A percentile compares a stretch with the other conserved stretches of the same genome.
Evolutionary conservation across 2,329 filamentous ascomycete species (phyloP).

Genomic region (Penicillium expansum): DNA sequence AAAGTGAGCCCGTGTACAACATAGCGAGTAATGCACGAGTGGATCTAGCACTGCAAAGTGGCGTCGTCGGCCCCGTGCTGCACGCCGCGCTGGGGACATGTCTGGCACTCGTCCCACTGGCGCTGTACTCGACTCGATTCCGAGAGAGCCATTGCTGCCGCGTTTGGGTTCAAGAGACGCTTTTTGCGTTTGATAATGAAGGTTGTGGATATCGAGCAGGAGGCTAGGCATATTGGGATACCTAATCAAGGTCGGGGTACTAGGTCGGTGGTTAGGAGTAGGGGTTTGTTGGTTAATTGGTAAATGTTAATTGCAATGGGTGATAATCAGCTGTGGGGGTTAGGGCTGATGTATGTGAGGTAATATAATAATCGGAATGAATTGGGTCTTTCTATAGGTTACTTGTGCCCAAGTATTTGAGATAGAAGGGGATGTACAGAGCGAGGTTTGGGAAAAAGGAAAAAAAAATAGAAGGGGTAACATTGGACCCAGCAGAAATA

Average conservation of each 20-base stretch:
- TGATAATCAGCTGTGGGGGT: not conserved
- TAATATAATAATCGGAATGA: slow-evolving; percentile 4
- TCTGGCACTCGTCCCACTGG: slow-evolving; percentile 18
- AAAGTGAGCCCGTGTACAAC: too few species aligned
- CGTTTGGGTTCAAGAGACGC: slow-evolving; percentile 26
- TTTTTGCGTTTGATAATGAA: slow-evolving; percentile 25
- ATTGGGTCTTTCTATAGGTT: slow-evolving; percentile 19
- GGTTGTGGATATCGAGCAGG: slow-evolving; percentile 21
- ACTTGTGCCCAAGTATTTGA: slow-evolving; percentile 7
- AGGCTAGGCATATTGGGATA: slow-evolving; percentile 14
- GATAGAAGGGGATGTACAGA: slow-evolving; percentile 15
- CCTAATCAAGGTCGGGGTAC: slow-evolving; percentile 4
- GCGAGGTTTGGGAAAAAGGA: not conserved
- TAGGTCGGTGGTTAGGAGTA: slow-evolving; percentile 5
- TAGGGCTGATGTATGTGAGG: not conserved
- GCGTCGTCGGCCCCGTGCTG: too few species aligned
- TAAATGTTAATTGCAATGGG: not conserved
- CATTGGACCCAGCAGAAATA: not conserved
- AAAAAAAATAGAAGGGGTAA: not conserved
- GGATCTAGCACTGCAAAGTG: too few species aligned
- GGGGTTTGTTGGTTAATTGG: too few species aligned
- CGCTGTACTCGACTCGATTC: slow-evolving; percentile 20
- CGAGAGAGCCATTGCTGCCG: slow-evolving; percentile 19
- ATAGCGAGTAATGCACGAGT: too few species aligned
- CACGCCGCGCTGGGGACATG: too few species aligned